Base-by-base conservation (phyloP, 805 yeast species). In the Tetrapisispora namnaoensis region DNA sequence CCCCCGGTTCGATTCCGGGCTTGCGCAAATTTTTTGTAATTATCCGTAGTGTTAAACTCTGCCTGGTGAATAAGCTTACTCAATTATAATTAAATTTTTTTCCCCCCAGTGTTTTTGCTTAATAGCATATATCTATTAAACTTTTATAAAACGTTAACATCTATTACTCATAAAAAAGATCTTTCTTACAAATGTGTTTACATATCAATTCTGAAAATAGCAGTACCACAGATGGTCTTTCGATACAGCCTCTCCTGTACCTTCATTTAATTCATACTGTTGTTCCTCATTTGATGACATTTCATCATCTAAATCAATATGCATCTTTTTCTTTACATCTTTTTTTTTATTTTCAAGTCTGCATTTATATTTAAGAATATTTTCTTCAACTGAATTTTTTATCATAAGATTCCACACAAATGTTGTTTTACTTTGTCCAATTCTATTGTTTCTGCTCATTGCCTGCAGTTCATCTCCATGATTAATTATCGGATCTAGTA, bases 61-160 rank as follows among this genome's bases (percentile, higher is more conserved):
- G 37, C 18, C 18, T 80, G n/a, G n/a, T n/a, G n/a, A n/a, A n/a
- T n/a, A n/a, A n/a, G n/a, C n/a, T n/a, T n/a, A n/a, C n/a, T n/a
- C n/a, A n/a, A n/a, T n/a, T n/a, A n/a, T n/a, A n/a, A n/a, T n/a
- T n/a, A n/a, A n/a, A n/a, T n/a, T n/a, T n/a, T n/a, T n/a, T n/a
- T n/a, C n/a, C n/a, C n/a, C n/a, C n/a, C n/a, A n/a, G n/a, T n/a
- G n/a, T n/a, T n/a, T n/a, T n/a, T n/a, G n/a, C n/a, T n/a, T n/a
- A n/a, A 82, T 89, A 89, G 96, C 8, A 24, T 6, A 24, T 24
- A 96, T 89, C 96, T 89, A 89, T 96, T 89, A 74, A 96, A 96
- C 90, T 80, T 89, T 89, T 96, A 95, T 96, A 86, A 86, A 91
- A 88, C 96, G 96, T 87, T 89, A 87, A 89, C 97, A 90, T 96